These are phyloP conservation scores for Thermomucor indicae-seudaticae DNA, from an alignment of 371 early-diverging fungal genomes.

Conservation along the genomic window DNA sequence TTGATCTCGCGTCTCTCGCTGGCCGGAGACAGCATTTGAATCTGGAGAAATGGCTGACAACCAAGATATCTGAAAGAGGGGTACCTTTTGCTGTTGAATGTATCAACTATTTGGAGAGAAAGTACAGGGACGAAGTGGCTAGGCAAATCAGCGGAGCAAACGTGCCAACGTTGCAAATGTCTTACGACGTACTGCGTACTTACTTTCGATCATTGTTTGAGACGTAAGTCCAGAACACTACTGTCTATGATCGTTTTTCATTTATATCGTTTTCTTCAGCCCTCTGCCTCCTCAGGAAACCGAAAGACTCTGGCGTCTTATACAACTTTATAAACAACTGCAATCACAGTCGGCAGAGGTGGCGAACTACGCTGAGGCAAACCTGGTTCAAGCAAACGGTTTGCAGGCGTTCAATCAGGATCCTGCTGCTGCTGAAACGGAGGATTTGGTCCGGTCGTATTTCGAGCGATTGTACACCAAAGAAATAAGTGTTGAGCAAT, in stretches of 20 bases:
- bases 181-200: conserved; percentile 63
- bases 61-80: conserved; percentile 59
- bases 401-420: neutral
- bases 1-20: conserved; percentile 84
- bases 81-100: conserved; percentile 66
- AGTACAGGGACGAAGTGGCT: conserved; percentile 53
- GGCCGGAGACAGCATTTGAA: conserved; percentile 77
- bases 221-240: no score
- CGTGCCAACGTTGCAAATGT: conserved; percentile 51
- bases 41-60: conserved; percentile 83
- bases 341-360: no score
- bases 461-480: conserved; percentile 76
- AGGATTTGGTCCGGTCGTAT: conserved; percentile 71
- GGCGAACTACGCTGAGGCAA: no score
- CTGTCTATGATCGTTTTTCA: no score
- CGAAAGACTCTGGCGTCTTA: conserved; percentile 26
- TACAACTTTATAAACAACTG: conserved; percentile 31
- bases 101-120: conserved; percentile 72
- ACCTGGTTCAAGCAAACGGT: no score
- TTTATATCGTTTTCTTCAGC: conserved; percentile 16
- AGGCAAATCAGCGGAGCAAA: conserved; percentile 25
- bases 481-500: conserved; percentile 63
- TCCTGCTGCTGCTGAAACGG: conserved; percentile 42
- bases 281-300: conserved; percentile 29
- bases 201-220: conserved; percentile 66